These are phyloP conservation scores for Sphaerosporella brunnea DNA, from an alignment of 495 filamentous ascomycete species.

Conservation along the genomic window DNA sequence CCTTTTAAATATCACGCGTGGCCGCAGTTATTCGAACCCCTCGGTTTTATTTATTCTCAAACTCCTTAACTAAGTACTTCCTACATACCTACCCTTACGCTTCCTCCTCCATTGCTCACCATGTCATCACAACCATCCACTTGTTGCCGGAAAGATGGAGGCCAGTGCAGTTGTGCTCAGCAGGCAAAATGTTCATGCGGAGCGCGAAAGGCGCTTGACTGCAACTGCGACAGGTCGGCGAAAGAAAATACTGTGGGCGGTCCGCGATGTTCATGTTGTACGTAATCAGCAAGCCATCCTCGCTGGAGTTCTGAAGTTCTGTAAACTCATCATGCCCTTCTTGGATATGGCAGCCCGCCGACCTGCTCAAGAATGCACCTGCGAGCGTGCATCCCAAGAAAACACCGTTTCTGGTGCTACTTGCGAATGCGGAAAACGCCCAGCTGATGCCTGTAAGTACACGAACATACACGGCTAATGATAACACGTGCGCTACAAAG, in stretches of 20 bases:
- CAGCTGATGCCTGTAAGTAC: conserved; percentile 38
- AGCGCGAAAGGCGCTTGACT: conserved; percentile 65
- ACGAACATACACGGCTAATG: conserved; percentile 12
- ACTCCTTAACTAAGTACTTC: too few species aligned
- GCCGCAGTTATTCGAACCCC: too few species aligned
- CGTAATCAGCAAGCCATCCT: too few species aligned
- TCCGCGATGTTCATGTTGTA: conserved; percentile 73
- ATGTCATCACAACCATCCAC: conserved; percentile 12
- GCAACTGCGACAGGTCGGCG: conserved; percentile 61
- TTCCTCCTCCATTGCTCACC: too few species aligned
- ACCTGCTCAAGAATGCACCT: conserved; percentile 65
- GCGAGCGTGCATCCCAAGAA: conserved; percentile 54
- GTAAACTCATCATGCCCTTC: not conserved
- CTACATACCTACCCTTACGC: too few species aligned
- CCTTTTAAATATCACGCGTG: too few species aligned
- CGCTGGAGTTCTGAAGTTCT: too few species aligned
- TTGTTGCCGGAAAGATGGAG: conserved; percentile 15
- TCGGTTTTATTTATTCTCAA: too few species aligned
- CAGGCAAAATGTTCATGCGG: conserved; percentile 73
- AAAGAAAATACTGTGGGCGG: conserved; percentile 56
- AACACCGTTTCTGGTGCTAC: conserved; percentile 44
- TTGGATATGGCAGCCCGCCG: conserved; percentile 35
- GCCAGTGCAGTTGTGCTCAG: conserved; percentile 26
- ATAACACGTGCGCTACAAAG: too few species aligned
- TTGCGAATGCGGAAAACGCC: conserved; percentile 63